Base-by-base conservation (phyloP, 225 moss, liverwort and hornwort genomes). In the Bryum argenteum region DNA sequence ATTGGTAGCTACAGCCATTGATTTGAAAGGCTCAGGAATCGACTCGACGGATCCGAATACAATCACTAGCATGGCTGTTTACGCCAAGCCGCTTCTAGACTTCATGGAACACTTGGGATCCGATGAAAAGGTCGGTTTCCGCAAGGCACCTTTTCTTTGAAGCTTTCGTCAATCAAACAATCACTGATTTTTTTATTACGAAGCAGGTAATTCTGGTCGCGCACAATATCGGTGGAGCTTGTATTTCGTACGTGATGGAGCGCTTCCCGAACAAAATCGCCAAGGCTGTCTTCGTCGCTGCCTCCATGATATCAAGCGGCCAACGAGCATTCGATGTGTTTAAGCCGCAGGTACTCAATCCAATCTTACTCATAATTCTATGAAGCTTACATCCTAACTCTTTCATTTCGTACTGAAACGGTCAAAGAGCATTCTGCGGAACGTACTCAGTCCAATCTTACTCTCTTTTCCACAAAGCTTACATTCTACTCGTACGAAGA, bases 281-380 rank as follows among this genome's bases (percentile, higher is more conserved):
- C 45, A 87, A 82, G 71, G 79, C 87, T 61, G 79, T 87, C 59
- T 87, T 84, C 63, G 81, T 84, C 21, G 84, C 87, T 65, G 87
- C 87, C 40, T 77, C 84, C 22, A 87, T 87, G 87, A 57, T 87
- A 60, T 33, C 65, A 51, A 71, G 48, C 74, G 84, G 84, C 61
- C 98, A 98, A 75, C 82, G 91, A 71, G 92, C 98, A 37, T 89
- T 92, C 72, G 94, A 98, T 66, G 87, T 98, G 22, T 98, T 92
- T 79, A 82, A 76, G 48, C 86, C 82, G 71, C 87, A 91, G 94
- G 96, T 96, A 48, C 33, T 33, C 33, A 33, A 33, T 3, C 33
- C 33, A 33, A 33, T 33, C 33, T 33, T 33, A 28, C 28, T 28
- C 28, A 2, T 5, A 28, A n/a, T n/a, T n/a, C n/a, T n/a, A n/a